phyloP scores from a whole-genome alignment of 257 asterid genomes.

The Salvia rosmarinus region DNA sequence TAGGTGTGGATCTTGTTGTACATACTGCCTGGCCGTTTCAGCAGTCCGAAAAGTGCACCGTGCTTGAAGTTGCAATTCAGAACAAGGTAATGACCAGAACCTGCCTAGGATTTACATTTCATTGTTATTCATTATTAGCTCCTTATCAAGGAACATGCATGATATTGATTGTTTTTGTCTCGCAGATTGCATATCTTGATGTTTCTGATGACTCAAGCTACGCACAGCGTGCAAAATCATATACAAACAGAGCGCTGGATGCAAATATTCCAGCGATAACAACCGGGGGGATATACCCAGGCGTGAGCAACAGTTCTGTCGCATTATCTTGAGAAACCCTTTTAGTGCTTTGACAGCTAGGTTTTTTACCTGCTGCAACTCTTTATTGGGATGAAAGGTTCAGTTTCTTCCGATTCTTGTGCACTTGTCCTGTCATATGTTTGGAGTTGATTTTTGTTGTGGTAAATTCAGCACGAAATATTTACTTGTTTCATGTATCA shows the following conservation, averaged over 20 bases:
- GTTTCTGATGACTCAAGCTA: constrained; percentile 92
- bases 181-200: constrained; percentile 90
- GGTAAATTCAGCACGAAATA: neutral
- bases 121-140: constrained; percentile 6
- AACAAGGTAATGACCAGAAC: constrained; percentile 84
- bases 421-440: neutral
- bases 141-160: neutral
- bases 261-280: constrained; percentile 90
- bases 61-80: constrained; percentile 90
- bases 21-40: constrained; percentile 98
- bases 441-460: neutral
- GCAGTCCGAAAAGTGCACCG: constrained; percentile 71
- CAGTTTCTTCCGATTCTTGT: neutral
- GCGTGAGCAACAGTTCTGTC: constrained; percentile 92
- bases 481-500: neutral
- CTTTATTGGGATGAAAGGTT: constrained; percentile 2
- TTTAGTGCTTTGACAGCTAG: neutral
- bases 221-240: constrained; percentile 80
- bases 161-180: constrained; percentile 22
- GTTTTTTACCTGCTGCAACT: constrained; percentile 17
- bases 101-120: neutral
- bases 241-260: constrained; percentile 63
- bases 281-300: constrained; percentile 96
- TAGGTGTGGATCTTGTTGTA: constrained; percentile 89
- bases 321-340: constrained; percentile 39